A percentile compares a stretch with the other conserved stretches of the same genome.
Conservation (phyloP, 23 red algal species). For the Cyanidiococcus yangmingshanensis region DNA sequence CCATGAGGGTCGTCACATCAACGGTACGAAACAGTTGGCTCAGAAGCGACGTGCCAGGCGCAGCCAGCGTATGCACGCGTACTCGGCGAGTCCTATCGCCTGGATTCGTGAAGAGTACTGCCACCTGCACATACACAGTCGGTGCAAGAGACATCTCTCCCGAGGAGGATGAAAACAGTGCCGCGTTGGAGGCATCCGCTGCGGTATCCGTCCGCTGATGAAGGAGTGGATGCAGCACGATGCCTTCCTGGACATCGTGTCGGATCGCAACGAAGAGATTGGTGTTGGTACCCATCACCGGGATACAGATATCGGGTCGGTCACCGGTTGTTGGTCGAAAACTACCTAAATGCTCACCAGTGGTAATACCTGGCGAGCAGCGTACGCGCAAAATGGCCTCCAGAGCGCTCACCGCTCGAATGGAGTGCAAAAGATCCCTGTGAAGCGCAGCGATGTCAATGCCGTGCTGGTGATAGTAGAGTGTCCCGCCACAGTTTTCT, state of each 20-base stretch:
- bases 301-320: slow-evolving; percentile 68
- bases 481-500: slow-evolving; percentile 65
- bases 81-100: slow-evolving; percentile 53
- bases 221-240: not conserved
- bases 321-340: slow-evolving; percentile 50
- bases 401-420: slow-evolving; percentile 58
- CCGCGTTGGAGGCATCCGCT: not conserved
- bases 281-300: slow-evolving; percentile 60
- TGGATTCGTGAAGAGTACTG: slow-evolving; percentile 58
- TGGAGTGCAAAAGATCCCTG: slow-evolving; percentile 42
- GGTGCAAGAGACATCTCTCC: slow-evolving; percentile 14
- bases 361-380: slow-evolving; percentile 46
- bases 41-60: slow-evolving; percentile 50
- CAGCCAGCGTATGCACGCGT: slow-evolving; percentile 83
- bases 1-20: slow-evolving; percentile 49
- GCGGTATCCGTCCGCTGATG: not conserved
- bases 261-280: slow-evolving; percentile 41
- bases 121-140: slow-evolving; percentile 60
- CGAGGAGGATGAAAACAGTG: slow-evolving; percentile 18
- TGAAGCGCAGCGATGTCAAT: slow-evolving; percentile 48
- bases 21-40: slow-evolving; percentile 62
- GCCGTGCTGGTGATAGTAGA: slow-evolving; percentile 42
- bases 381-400: slow-evolving; percentile 70
- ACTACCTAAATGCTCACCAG: slow-evolving; percentile 46
- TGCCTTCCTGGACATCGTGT: slow-evolving; percentile 34